phyloP scores from a whole-genome alignment of 2,329 filamentous ascomycete genomes.

The Tolypocladium paradoxum region DNA sequence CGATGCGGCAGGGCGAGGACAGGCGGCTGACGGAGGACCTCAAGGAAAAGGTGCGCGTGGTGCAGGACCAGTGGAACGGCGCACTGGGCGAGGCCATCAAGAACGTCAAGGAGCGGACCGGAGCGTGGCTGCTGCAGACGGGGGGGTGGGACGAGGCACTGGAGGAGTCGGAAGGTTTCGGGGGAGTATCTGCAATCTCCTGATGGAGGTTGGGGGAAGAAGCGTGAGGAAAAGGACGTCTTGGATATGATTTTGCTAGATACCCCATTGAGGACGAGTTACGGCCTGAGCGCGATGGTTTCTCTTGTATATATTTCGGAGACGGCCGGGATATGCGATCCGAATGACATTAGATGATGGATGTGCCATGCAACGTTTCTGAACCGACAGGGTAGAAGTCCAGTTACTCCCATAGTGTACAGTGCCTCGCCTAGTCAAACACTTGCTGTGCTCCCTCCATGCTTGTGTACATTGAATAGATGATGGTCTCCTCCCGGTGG shows the following conservation, averaged over 20 bases:
- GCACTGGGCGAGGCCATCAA: conserved; percentile 71
- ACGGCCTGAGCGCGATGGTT: not conserved
- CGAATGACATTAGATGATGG: not conserved
- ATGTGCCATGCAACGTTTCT: not conserved
- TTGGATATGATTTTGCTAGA: not conserved
- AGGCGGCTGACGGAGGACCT: conserved; percentile 67
- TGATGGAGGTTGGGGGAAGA: not conserved
- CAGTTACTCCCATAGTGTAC: not conserved
- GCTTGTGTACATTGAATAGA: no score
- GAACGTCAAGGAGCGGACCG: conserved; percentile 63
- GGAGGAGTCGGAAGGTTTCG: conserved; percentile 42
- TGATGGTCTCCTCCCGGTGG: not conserved
- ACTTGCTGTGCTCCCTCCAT: not conserved
- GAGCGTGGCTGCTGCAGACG: conserved; percentile 59
- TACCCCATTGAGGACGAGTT: not conserved
- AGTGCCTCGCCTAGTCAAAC: not conserved
- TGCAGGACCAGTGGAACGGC: conserved; percentile 84
- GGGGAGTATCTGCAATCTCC: conserved; percentile 24
- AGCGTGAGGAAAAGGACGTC: not conserved
- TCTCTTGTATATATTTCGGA: not conserved
- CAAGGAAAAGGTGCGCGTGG: conserved; percentile 84
- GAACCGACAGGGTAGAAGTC: not conserved
- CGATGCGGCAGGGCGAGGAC: conserved; percentile 57
- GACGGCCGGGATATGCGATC: not conserved
- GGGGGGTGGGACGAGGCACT: conserved; percentile 84